These are phyloP conservation scores for Geotrichum fermentans DNA, from an alignment of 1,139 yeast genomes.

Conservation along the genomic window DNA sequence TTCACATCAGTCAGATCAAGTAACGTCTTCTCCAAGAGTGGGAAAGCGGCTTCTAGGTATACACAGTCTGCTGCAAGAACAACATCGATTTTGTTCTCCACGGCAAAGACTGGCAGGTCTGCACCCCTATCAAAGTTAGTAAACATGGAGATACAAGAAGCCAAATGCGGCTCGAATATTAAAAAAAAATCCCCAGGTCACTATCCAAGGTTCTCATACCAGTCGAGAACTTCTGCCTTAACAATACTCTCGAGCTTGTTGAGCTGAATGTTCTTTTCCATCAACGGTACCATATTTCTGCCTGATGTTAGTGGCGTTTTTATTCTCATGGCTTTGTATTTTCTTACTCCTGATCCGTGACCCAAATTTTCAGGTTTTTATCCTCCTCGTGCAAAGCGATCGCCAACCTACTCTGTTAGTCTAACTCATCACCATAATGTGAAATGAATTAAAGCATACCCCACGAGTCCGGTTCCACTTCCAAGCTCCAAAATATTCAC, in stretches of 20 bases:
- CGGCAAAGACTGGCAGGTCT: slow-evolving; percentile 39
- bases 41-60: slow-evolving; percentile 50
- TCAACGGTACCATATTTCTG: slow-evolving; percentile 43
- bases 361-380: slow-evolving; percentile 38
- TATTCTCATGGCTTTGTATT: too few species aligned
- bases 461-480: slow-evolving; percentile 54
- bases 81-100: slow-evolving; percentile 39
- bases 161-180: not conserved
- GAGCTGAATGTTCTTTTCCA: slow-evolving; percentile 43
- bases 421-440: not conserved
- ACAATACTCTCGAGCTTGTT: slow-evolving; percentile 40
- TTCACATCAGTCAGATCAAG: slow-evolving; percentile 41
- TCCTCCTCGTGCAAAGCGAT: slow-evolving; percentile 34
- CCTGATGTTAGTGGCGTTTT: slow-evolving; percentile 10
- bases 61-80: slow-evolving; percentile 57
- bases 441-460: slow-evolving; percentile 28
- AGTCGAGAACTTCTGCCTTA: slow-evolving; percentile 43
- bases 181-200: not conserved
- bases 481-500: slow-evolving; percentile 48
- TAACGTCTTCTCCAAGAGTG: slow-evolving; percentile 46
- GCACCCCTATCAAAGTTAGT: slow-evolving; percentile 38
- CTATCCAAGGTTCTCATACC: slow-evolving; percentile 32
- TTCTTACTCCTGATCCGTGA: slow-evolving; percentile 42
- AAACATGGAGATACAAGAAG: not conserved
- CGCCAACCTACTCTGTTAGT: slow-evolving; percentile 32